Conservation (phyloP, 192 early-diverging fungal genomes). For the Blastocladiella britannica region DNA sequence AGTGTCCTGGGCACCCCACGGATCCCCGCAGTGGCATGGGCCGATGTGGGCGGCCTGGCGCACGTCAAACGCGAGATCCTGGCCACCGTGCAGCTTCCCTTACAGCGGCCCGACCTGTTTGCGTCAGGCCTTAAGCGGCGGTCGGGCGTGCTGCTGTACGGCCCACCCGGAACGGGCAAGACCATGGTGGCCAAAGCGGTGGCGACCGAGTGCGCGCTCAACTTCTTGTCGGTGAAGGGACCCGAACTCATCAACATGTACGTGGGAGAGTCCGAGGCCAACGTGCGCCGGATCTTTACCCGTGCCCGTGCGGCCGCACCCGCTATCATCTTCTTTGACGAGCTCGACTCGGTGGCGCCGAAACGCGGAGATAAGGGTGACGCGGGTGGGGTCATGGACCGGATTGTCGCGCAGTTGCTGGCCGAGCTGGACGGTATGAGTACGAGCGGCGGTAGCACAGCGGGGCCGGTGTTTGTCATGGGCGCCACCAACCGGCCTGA, state of each 20-base stretch:
- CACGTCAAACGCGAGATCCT: constrained; percentile 81
- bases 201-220: constrained; percentile 89
- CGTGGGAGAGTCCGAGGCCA: constrained; percentile 96
- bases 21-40: constrained; percentile 96
- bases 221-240: constrained; percentile 97
- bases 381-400: constrained; percentile 97
- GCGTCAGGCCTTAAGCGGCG: constrained; percentile 81
- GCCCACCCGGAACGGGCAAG: constrained; percentile 96
- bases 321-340: constrained; percentile 98
- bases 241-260: constrained; percentile 98
- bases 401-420: constrained; percentile 87
- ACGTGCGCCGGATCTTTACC: constrained; percentile 90
- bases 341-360: constrained; percentile 92
- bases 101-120: constrained; percentile 92
- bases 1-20: background rate
- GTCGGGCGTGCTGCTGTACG: constrained; percentile 82
- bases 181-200: constrained; percentile 97
- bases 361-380: constrained; percentile 96
- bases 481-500: constrained; percentile 97
- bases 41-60: constrained; percentile 87
- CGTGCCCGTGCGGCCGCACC: constrained; percentile 88
- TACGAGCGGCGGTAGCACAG: constrained; percentile 13
- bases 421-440: constrained; percentile 93
- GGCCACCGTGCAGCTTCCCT: constrained; percentile 88
- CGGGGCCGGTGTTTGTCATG: constrained; percentile 81